Evolutionary conservation across 139 green algal genomes (phyloP).

Genomic region (Coelastrella sp.): DNA sequence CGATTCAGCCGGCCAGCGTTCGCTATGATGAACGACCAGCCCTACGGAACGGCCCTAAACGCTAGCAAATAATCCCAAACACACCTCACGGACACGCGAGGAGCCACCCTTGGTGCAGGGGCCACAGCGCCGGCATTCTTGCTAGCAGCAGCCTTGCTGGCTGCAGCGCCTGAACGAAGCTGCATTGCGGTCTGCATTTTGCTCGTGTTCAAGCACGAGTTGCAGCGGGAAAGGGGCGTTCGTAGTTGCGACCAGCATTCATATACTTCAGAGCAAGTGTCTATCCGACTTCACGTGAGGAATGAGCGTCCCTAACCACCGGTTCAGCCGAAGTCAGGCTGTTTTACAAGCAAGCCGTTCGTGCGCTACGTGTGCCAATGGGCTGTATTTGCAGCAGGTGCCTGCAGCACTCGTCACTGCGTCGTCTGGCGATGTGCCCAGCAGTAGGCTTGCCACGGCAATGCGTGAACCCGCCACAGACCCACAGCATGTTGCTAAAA

Average conservation of each 20-base stretch:
- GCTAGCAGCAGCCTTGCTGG: slow-evolving; percentile 25
- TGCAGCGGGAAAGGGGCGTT: neutral
- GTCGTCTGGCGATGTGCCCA: too few relatives aligned
- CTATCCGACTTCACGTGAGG: neutral
- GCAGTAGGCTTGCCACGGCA: too few relatives aligned
- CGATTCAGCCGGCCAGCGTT: neutral
- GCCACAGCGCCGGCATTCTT: slow-evolving; percentile 34
- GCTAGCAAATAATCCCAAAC: neutral
- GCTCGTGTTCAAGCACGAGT: neutral
- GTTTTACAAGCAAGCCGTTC: too few relatives aligned
- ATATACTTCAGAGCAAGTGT: neutral
- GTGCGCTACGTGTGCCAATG: too few relatives aligned
- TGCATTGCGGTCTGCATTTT: slow-evolving; percentile 53
- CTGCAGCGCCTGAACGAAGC: slow-evolving; percentile 27
- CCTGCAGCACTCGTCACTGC: too few relatives aligned
- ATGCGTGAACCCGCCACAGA: too few relatives aligned
- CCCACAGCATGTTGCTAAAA: too few relatives aligned
- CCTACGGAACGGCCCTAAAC: too few relatives aligned
- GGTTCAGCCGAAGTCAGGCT: neutral
- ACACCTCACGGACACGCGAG: neutral
- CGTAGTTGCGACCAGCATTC: neutral
- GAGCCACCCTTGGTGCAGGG: neutral
- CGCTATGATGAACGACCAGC: neutral
- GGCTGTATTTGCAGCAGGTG: too few relatives aligned
- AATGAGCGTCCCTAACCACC: neutral